Evolutionary conservation across 2,329 filamentous ascomycete species (phyloP), one percentile per base, ranked within the genome.

Genomic region (Thermochaetoides dissita): DNA sequence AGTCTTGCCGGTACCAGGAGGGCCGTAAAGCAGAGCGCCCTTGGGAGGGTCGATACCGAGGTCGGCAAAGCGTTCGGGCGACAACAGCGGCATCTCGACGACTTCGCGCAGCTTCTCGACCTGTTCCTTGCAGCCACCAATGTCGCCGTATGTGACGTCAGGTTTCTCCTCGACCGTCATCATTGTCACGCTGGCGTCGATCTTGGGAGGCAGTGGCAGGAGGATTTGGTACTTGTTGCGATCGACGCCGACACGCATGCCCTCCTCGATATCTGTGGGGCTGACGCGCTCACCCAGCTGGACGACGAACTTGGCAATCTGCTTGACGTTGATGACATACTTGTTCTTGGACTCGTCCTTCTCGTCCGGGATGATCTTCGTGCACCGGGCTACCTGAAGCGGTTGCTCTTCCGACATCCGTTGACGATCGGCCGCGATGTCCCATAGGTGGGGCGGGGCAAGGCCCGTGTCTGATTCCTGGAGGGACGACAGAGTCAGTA

Each of bases 131-230:
- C 88, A 96, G 43, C 91, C 91, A 65, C 91, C 91, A 34, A 98
- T 89, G 68, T 98, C 91, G 54, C 91, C 91, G 56, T 98, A 98
- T 49, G 91, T 98, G 48, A 98, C 91, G 62, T 98, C 91, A 10
- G 91, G 91, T 72, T 98, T 98, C 68, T 98, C 91, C 69, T 98
- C 91, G 50, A 98, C 91, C 39, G 91, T 96, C 91, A 98, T 98
- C 91, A 98, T 98, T 34, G 91, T 98, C 52, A 98, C 91, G 54
- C 85, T 94, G 41, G 91, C 89, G 59, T 98, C 91, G 68, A 98
- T 98, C 74, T 96, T 98, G 32, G 91, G 91, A 36, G 91, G 91
- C 42, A 98, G 69, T 32, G 91, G 91, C 38, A 98, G 74, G 63
- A 98, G 79, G 57, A 98, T 98, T 67, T 98, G 91, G 66, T 98